phyloP scores from a whole-genome alignment of 352 stramenopile species.

The Phytopythium chamaehyphon region DNA sequence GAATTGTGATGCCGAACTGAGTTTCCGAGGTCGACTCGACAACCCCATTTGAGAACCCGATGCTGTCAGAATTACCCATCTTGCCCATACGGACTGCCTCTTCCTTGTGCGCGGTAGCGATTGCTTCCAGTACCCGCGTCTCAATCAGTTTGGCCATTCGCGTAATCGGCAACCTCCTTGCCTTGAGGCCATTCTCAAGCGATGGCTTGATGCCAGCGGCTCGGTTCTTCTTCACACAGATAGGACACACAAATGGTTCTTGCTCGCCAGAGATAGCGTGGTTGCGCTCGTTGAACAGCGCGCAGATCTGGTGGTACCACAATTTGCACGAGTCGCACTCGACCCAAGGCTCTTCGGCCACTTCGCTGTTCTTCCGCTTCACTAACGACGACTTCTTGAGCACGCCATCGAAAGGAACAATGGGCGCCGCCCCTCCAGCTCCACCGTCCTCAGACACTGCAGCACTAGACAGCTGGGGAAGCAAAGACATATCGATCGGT shows the following conservation, averaged over 20 bases:
- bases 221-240: constrained; percentile 85
- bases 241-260: constrained; percentile 82
- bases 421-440: constrained; percentile 12
- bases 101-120: constrained; percentile 72
- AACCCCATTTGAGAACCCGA: constrained; percentile 59
- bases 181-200: constrained; percentile 79
- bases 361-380: constrained; percentile 98
- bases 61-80: constrained; percentile 80
- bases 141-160: constrained; percentile 85
- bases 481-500: constrained; percentile 87
- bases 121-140: constrained; percentile 66
- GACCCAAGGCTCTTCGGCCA: constrained; percentile 97
- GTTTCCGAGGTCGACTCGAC: constrained; percentile 76
- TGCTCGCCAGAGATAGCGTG: constrained; percentile 92
- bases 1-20: constrained; percentile 81
- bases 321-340: constrained; percentile 98
- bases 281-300: constrained; percentile 98
- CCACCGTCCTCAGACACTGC: constrained; percentile 40
- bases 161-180: constrained; percentile 71
- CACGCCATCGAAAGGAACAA: constrained; percentile 49
- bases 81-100: constrained; percentile 77
- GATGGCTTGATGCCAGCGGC: constrained; percentile 66
- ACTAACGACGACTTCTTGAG: constrained; percentile 93
- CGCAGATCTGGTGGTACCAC: constrained; percentile 99
- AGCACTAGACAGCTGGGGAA: constrained; percentile 67